phyloP scores from a whole-genome alignment of 2,329 filamentous ascomycete species.

The Sporothrix humicola region DNA sequence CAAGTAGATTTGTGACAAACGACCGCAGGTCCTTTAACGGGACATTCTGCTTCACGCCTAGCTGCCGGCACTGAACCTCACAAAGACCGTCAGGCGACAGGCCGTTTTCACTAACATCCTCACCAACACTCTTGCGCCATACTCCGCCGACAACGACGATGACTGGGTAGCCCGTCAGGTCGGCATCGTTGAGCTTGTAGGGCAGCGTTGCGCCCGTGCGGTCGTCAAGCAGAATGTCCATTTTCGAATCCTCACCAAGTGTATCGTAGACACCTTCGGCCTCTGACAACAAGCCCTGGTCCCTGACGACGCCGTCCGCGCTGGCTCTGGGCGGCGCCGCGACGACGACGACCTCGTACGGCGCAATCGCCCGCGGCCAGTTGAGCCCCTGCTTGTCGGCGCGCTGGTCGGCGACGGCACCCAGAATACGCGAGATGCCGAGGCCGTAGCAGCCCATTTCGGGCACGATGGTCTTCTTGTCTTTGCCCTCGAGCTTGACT shows the following conservation, averaged over 20 bases:
- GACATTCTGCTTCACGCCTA: constrained; percentile 67
- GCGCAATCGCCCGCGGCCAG: constrained; percentile 87
- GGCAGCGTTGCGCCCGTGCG: constrained; percentile 68
- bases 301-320: not conserved
- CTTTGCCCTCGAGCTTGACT: constrained; percentile 54
- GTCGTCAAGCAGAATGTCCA: constrained; percentile 79
- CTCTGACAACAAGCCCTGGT: constrained; percentile 49
- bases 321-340: constrained; percentile 41
- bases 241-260: constrained; percentile 46
- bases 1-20: constrained; percentile 56
- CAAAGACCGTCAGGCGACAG: constrained; percentile 50
- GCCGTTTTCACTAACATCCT: constrained; percentile 48
- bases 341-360: constrained; percentile 77
- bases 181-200: constrained; percentile 91
- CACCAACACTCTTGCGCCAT: constrained; percentile 65
- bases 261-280: constrained; percentile 68
- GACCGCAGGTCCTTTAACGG: constrained; percentile 54
- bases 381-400: constrained; percentile 76
- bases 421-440: constrained; percentile 88
- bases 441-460: constrained; percentile 98
- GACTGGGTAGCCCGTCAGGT: constrained; percentile 86
- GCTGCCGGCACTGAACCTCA: constrained; percentile 78
- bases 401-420: constrained; percentile 78
- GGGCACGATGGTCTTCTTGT: constrained; percentile 10
- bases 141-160: constrained; percentile 76